phyloP scores from a whole-genome alignment of 208 protist species.

The Leishmania turanica region DNA sequence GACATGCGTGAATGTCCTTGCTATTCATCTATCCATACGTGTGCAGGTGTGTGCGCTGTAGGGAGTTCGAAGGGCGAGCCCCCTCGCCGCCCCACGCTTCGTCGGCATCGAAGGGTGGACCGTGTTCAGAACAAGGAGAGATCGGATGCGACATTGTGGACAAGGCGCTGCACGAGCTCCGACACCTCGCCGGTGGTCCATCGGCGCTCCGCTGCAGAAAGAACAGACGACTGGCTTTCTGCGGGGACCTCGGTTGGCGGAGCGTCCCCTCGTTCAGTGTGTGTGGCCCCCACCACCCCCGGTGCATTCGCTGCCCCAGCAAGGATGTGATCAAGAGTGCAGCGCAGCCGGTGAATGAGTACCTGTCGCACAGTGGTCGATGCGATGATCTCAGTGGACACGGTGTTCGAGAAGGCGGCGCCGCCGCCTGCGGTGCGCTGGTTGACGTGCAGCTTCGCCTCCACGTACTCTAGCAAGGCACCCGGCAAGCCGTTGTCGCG shows the following conservation, averaged over 20 bases:
- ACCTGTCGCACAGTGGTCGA: neutral
- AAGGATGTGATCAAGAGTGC: neutral
- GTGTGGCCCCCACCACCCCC: neutral
- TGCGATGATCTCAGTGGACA: neutral
- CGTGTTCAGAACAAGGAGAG: neutral
- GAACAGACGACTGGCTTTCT: neutral
- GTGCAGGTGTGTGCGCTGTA: neutral
- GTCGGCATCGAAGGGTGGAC: neutral
- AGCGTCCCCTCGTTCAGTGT: neutral
- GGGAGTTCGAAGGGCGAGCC: neutral
- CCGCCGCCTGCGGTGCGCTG: constrained; percentile 8
- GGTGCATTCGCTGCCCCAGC: neutral
- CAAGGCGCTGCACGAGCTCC: neutral
- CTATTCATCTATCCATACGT: neutral
- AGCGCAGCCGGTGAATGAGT: neutral
- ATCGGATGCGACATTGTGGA: neutral
- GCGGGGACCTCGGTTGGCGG: neutral
- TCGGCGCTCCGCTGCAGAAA: neutral
- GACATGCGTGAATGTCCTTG: neutral
- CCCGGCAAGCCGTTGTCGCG: constrained; percentile 43
- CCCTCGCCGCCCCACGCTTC: neutral
- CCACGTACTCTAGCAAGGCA: constrained; percentile 44
- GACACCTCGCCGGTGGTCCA: constrained; percentile 8
- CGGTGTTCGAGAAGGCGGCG: too few species aligned
- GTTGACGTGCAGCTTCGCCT: constrained; percentile 66